These are phyloP conservation scores for Thraustochytrium sp. DNA, from an alignment of 352 stramenopile species.

Conservation along the genomic window DNA sequence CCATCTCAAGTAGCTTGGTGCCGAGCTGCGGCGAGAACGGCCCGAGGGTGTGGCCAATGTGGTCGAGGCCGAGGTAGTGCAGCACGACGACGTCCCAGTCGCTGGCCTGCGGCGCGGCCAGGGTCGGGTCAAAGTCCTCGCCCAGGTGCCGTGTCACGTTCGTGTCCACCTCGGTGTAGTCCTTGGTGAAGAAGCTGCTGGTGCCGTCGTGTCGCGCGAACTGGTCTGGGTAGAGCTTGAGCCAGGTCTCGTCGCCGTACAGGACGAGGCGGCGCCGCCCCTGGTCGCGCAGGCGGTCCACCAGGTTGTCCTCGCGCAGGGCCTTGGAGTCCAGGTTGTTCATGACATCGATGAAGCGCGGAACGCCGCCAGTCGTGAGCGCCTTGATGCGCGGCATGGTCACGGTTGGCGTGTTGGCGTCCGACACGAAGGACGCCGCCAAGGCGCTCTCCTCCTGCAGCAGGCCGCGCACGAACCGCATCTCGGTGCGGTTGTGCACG, in stretches of 20 bases:
- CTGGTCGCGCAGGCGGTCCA: constrained; percentile 56
- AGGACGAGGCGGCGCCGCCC: constrained; percentile 65
- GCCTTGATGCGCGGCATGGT: constrained; percentile 79
- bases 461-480: constrained; percentile 64
- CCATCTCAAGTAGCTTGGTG: constrained; percentile 74
- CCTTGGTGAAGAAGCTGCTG: constrained; percentile 75
- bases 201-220: constrained; percentile 69
- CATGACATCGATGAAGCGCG: constrained; percentile 77
- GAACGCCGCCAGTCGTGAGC: constrained; percentile 69
- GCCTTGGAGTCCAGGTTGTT: constrained; percentile 80
- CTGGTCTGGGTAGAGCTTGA: constrained; percentile 68
- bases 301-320: constrained; percentile 66
- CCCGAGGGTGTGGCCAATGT: constrained; percentile 69
- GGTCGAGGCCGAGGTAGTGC: constrained; percentile 75
- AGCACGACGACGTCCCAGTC: constrained; percentile 76
- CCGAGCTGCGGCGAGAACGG: constrained; percentile 68
- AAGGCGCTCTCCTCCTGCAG: constrained; percentile 55
- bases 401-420: constrained; percentile 73
- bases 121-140: constrained; percentile 70
- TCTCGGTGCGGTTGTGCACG: constrained; percentile 64
- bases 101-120: constrained; percentile 59
- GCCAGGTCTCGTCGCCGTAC: constrained; percentile 80
- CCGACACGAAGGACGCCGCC: constrained; percentile 65
- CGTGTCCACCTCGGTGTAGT: constrained; percentile 71
- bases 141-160: constrained; percentile 74